Conservation (phyloP, 805 yeast species). For the Metschnikowia continentalis region DNA sequence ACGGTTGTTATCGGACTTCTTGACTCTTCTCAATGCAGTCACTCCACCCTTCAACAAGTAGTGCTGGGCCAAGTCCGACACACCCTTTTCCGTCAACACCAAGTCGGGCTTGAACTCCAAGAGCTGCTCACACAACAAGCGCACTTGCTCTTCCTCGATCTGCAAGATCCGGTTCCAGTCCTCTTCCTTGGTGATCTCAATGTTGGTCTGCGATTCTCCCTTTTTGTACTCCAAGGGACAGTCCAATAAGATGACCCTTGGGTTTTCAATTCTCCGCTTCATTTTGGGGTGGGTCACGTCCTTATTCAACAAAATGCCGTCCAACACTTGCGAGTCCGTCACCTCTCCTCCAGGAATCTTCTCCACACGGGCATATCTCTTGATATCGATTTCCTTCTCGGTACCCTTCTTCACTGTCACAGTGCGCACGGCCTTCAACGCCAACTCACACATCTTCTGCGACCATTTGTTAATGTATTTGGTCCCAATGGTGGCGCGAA, state of each 20-base stretch:
- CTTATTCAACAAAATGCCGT: conserved; percentile 90
- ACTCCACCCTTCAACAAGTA: conserved; percentile 90
- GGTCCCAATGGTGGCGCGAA: conserved; percentile 91
- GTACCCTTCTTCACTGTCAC: conserved; percentile 61
- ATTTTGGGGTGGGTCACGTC: conserved; percentile 99
- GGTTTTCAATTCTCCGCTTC: conserved; percentile 86
- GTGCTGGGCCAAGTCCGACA: conserved; percentile 96
- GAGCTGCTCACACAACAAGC: conserved; percentile 77
- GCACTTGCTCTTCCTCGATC: conserved; percentile 97
- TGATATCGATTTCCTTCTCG: conserved; percentile 82
- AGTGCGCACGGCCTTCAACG: conserved; percentile 83
- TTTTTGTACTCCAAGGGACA: conserved; percentile 97
- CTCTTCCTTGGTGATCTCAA: conserved; percentile 91
- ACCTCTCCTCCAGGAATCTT: conserved; percentile 98
- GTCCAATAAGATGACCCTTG: conserved; percentile 83
- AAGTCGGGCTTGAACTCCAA: conserved; percentile 85
- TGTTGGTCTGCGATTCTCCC: conserved; percentile 98
- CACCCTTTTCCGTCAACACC: conserved; percentile 97
- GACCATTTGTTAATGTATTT: conserved; percentile 92
- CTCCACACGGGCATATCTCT: conserved; percentile 89
- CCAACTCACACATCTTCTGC: conserved; percentile 81
- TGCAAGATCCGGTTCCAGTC: conserved; percentile 95
- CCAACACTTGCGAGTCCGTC: conserved; percentile 79
- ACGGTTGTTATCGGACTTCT: conserved; percentile 93
- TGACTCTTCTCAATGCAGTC: conserved; percentile 87